Percentiles rank a stretch among this genome's conserved stretches.
These are phyloP conservation scores for Xerocomellus intermedius DNA, from an alignment of 768 basidiomycete genomes.

Conservation along the genomic window DNA sequence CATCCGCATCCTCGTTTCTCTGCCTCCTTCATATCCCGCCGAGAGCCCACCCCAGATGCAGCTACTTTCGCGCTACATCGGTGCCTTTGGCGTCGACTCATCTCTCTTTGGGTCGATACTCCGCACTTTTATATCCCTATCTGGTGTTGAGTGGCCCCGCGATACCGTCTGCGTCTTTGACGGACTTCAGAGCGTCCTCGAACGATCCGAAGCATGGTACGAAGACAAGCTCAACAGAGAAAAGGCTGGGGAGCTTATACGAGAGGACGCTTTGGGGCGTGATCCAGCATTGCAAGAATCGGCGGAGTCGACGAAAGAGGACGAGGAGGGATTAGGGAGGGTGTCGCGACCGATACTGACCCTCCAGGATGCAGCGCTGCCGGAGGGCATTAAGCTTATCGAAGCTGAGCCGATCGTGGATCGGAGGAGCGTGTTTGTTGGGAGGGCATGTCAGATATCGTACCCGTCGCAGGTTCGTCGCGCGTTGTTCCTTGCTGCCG, in stretches of 20 bases:
- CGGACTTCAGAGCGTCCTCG: conserved; percentile 73
- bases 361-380: conserved; percentile 34
- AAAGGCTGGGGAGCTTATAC: conserved; percentile 51
- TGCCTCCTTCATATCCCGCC: conserved; percentile 61
- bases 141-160: conserved; percentile 73
- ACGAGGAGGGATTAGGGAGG: conserved; percentile 1
- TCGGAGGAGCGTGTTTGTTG: conserved; percentile 82
- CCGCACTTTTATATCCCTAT: conserved; percentile 75
- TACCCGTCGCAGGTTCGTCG: conserved; percentile 67
- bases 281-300: conserved; percentile 13
- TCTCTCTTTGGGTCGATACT: conserved; percentile 73
- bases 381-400: conserved; percentile 63
- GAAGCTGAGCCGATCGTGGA: conserved; percentile 81
- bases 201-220: conserved; percentile 69
- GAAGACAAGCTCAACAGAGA: conserved; percentile 58
- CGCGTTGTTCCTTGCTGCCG: not conserved
- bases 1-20: conserved; percentile 55
- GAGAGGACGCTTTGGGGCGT: conserved; percentile 47
- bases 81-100: conserved; percentile 72
- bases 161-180: conserved; percentile 85
- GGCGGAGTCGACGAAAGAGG: not conserved
- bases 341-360: conserved; percentile 1
- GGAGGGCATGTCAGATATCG: conserved; percentile 77
- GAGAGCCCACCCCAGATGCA: conserved; percentile 77
- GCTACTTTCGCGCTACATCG: conserved; percentile 80